These are phyloP conservation scores for Jatropha multifida DNA, from an alignment of 441 rosid species.

Conservation along the genomic window DNA sequence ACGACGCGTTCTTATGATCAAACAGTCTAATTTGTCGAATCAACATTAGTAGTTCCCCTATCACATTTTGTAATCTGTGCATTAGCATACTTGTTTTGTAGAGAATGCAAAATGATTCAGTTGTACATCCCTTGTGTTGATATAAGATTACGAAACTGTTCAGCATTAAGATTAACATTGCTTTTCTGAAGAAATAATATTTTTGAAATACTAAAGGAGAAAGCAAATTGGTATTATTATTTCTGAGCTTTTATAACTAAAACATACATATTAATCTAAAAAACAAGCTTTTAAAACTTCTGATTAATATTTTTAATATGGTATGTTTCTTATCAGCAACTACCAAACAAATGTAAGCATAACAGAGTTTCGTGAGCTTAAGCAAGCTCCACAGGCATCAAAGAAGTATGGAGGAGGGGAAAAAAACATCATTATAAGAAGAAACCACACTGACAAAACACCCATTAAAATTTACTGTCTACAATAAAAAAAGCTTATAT, in stretches of 20 bases:
- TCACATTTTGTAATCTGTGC: not conserved
- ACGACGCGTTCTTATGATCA: conserved; percentile 75
- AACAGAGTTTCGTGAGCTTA: not conserved
- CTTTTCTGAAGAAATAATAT: too few species aligned
- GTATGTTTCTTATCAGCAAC: too few species aligned
- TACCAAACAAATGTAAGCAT: too few species aligned
- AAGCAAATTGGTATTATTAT: too few species aligned
- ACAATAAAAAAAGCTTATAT: not conserved
- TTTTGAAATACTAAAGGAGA: too few species aligned
- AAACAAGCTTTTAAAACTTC: too few species aligned
- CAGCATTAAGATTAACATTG: too few species aligned
- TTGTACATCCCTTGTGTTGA: not conserved
- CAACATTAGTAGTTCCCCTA: not conserved
- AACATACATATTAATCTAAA: too few species aligned
- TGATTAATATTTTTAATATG: too few species aligned
- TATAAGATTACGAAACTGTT: not conserved
- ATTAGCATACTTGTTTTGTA: not conserved
- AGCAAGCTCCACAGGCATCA: not conserved
- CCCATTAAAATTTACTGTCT: not conserved
- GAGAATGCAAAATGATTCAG: not conserved
- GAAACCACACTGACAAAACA: not conserved
- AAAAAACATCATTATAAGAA: not conserved
- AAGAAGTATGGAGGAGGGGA: not conserved
- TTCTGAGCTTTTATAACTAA: too few species aligned
- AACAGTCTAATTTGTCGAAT: conserved; percentile 27